These are phyloP conservation scores for Mycena capillaripes DNA, from an alignment of 768 basidiomycete genomes.

Conservation along the genomic window DNA sequence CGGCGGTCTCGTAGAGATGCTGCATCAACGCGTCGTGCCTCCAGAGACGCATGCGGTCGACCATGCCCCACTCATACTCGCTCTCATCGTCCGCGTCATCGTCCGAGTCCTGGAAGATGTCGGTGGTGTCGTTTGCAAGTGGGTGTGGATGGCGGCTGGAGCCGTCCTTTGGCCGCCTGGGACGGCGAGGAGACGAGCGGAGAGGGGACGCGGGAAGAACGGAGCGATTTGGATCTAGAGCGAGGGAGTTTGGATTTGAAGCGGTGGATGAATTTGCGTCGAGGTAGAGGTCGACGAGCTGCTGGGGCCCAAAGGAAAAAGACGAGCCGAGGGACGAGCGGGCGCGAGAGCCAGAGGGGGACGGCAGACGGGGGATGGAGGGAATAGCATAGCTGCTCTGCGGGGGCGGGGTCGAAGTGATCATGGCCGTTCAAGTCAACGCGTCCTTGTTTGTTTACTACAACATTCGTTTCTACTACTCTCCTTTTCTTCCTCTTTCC, in stretches of 20 bases:
- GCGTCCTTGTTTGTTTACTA: constrained; percentile 15
- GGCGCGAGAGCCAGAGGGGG: constrained; percentile 69
- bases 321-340: constrained; percentile 83
- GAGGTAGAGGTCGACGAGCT: constrained; percentile 78
- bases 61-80: constrained; percentile 84
- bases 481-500: constrained; percentile 58
- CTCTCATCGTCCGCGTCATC: constrained; percentile 72
- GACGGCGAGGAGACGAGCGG: constrained; percentile 74
- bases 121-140: constrained; percentile 82
- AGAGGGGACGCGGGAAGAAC: constrained; percentile 81
- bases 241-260: constrained; percentile 67
- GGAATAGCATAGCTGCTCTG: constrained; percentile 57
- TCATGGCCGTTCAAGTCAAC: constrained; percentile 27
- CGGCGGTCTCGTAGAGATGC: constrained; percentile 96
- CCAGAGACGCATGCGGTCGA: constrained; percentile 97
- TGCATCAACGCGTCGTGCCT: constrained; percentile 98
- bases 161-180: constrained; percentile 68
- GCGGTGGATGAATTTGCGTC: constrained; percentile 74
- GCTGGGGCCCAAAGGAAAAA: constrained; percentile 88
- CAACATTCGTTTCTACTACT: constrained; percentile 26
- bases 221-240: constrained; percentile 86
- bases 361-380: constrained; percentile 64
- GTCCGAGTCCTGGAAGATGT: constrained; percentile 80
- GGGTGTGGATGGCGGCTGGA: constrained; percentile 70
- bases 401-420: constrained; percentile 66